Conservation (phyloP, 495 filamentous ascomycete genomes). For the Penicillium daleae region DNA sequence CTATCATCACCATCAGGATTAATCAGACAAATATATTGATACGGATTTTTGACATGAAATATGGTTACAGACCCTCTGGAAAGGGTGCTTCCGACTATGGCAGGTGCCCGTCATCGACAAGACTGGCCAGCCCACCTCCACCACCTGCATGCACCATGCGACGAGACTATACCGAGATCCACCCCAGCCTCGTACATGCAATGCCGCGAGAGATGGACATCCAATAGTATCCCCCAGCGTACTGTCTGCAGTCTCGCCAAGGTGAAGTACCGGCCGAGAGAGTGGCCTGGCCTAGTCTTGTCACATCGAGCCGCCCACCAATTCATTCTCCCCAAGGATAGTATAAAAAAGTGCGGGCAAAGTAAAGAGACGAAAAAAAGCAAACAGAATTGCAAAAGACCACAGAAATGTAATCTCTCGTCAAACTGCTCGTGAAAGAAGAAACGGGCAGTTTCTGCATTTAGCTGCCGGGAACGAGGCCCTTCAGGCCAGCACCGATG, state of each 20-base stretch:
- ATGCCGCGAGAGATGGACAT: not conserved
- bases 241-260: not conserved
- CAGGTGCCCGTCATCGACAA: not conserved
- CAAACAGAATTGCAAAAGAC: constrained; percentile 30
- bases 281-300: not conserved
- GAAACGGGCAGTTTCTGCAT: constrained; percentile 23
- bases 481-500: constrained; percentile 82
- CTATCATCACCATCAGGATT: not conserved
- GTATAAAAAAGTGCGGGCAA: constrained; percentile 32
- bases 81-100: constrained; percentile 21
- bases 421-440: constrained; percentile 45
- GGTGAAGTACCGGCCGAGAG: not conserved
- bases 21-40: constrained; percentile 2
- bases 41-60: constrained; percentile 28
- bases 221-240: not conserved
- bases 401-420: constrained; percentile 25
- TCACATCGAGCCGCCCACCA: constrained; percentile 14
- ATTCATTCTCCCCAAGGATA: constrained; percentile 30
- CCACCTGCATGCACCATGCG: not conserved
- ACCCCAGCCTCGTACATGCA: not conserved
- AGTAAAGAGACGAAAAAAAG: constrained; percentile 34
- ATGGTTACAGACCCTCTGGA: constrained; percentile 35
- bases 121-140: not conserved
- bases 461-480: constrained; percentile 69
- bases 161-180: not conserved